These are phyloP conservation scores for Lactifluus subvellereus DNA, from an alignment of 768 basidiomycete species.

Conservation along the genomic window DNA sequence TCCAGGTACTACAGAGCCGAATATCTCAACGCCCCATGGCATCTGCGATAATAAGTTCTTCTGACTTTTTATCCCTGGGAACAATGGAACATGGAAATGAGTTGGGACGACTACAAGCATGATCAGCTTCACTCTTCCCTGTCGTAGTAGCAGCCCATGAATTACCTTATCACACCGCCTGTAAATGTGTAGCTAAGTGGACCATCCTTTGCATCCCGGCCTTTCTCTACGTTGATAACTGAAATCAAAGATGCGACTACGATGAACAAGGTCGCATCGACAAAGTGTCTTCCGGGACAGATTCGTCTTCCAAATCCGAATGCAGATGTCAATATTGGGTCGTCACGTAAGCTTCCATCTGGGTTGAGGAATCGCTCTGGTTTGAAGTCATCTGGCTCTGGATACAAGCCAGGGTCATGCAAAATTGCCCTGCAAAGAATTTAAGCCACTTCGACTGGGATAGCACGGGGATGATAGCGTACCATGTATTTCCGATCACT, in stretches of 20 bases:
- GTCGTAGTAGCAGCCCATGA: too few relatives aligned
- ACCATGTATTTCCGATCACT: constrained; percentile 6
- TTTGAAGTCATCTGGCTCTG: constrained; percentile 6
- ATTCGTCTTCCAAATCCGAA: constrained; percentile 26
- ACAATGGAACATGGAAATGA: constrained; percentile 3
- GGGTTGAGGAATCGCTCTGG: constrained; percentile 7
- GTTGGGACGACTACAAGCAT: not conserved
- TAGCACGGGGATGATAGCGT: not conserved
- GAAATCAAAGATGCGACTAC: not conserved
- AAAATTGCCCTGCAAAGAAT: not conserved
- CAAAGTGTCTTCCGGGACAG: constrained; percentile 23
- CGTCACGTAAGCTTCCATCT: constrained; percentile 4
- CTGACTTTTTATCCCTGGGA: constrained; percentile 7
- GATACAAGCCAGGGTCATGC: not conserved
- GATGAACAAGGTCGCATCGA: constrained; percentile 1
- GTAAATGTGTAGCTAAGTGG: not conserved
- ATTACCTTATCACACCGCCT: not conserved
- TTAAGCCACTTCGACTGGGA: not conserved
- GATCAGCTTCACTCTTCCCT: not conserved
- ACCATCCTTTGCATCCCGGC: not conserved
- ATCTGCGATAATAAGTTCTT: not conserved
- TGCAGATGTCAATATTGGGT: not conserved
- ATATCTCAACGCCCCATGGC: not conserved
- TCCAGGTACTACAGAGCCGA: too few relatives aligned
- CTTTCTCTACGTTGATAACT: not conserved